phyloP scores from a whole-genome alignment of 2,329 filamentous ascomycete genomes.

The Colletotrichum abscissum region DNA sequence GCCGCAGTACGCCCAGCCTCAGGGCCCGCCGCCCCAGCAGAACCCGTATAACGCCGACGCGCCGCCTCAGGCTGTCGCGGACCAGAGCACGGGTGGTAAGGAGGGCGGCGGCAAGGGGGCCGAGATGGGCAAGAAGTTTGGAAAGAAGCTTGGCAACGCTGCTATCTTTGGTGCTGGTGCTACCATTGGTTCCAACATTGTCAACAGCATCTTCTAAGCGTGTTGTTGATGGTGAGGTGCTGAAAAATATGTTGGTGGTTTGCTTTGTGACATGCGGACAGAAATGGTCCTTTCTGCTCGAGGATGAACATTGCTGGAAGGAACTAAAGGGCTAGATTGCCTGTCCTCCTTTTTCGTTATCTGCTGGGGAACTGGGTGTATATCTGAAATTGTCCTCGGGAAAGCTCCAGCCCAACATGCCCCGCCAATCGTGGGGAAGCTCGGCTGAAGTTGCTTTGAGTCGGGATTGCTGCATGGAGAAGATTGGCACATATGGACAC shows the following conservation, averaged over 20 bases:
- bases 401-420: neutral
- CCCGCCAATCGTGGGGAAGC: too few relatives aligned
- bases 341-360: neutral
- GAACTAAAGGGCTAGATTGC: neutral
- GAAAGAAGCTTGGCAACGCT: slow-evolving; percentile 85
- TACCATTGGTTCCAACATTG: slow-evolving; percentile 88
- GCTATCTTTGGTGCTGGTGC: slow-evolving; percentile 95
- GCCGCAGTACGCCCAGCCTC: slow-evolving; percentile 53
- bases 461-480: neutral
- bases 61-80: slow-evolving; percentile 79
- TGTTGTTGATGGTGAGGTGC: neutral
- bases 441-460: neutral
- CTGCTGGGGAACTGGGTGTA: neutral
- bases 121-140: slow-evolving; percentile 91
- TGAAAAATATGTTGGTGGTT: neutral
- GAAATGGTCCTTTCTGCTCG: neutral
- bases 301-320: too few relatives aligned
- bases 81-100: slow-evolving; percentile 58
- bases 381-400: neutral
- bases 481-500: neutral
- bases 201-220: slow-evolving; percentile 86
- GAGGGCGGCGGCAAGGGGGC: slow-evolving; percentile 72
- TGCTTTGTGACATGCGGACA: neutral
- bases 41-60: slow-evolving; percentile 77
- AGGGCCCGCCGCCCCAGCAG: slow-evolving; percentile 59